Conservation (phyloP, 768 basidiomycete genomes). For the Tricholoma hemisulphureum region DNA sequence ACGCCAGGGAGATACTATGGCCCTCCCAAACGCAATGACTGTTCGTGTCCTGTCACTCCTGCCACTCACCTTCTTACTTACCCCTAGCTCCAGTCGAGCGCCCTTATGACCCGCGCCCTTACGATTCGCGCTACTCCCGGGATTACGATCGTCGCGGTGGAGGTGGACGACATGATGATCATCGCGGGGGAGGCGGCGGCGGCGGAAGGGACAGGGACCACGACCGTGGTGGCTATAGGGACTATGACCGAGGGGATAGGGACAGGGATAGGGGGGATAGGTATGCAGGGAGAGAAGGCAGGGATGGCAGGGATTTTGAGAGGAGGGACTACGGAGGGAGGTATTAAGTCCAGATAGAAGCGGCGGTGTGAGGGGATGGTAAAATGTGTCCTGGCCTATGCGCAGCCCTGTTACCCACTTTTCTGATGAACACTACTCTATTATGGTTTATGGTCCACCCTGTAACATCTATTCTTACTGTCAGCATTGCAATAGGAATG, state of each 20-base stretch:
- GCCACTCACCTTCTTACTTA: neutral
- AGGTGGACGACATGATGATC: conserved; percentile 45
- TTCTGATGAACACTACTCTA: neutral
- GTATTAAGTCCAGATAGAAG: neutral
- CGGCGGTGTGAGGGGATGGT: neutral
- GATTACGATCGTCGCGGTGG: conserved; percentile 55
- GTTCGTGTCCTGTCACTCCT: conserved; percentile 35
- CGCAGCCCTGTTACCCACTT: neutral
- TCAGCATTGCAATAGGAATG: neutral
- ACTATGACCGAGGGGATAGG: conserved; percentile 46
- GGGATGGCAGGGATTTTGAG: conserved; percentile 26
- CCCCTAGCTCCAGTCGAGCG: conserved; percentile 57
- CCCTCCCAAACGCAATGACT: conserved; percentile 77
- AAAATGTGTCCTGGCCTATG: neutral
- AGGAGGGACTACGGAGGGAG: conserved; percentile 21
- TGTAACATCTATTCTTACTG: neutral
- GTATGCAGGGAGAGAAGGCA: conserved; percentile 22
- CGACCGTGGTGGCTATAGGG: conserved; percentile 43
- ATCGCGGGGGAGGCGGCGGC: conserved; percentile 38
- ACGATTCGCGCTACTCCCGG: conserved; percentile 82
- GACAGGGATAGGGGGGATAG: conserved; percentile 41
- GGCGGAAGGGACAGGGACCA: conserved; percentile 32
- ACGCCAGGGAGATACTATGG: conserved; percentile 96
- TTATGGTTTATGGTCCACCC: neutral
- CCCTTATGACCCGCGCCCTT: conserved; percentile 89